Conservation (phyloP, 2,329 filamentous ascomycete genomes). For the Penicillium paneum region DNA sequence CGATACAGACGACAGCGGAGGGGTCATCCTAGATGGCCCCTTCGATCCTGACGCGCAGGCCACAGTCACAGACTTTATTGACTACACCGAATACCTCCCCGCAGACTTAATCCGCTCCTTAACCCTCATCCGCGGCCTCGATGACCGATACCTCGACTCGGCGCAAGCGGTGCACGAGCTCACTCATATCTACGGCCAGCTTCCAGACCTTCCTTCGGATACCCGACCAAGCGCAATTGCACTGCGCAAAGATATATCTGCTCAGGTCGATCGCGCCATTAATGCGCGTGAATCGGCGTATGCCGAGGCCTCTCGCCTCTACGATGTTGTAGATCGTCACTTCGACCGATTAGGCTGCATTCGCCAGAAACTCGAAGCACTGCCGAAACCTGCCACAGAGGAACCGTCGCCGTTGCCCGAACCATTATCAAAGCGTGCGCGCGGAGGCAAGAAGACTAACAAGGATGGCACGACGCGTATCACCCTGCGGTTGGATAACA, state of each 20-base stretch:
- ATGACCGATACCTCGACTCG: conserved; percentile 45
- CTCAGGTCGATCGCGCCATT: conserved; percentile 53
- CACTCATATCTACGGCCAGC: conserved; percentile 44
- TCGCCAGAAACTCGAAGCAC: conserved; percentile 58
- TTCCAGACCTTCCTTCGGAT: conserved; percentile 50
- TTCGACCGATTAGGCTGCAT: conserved; percentile 58
- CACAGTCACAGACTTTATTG: conserved; percentile 64
- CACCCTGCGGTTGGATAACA: conserved; percentile 42
- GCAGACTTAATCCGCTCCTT: conserved; percentile 63
- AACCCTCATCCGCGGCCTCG: conserved; percentile 55
- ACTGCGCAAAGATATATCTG: conserved; percentile 57
- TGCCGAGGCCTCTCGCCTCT: conserved; percentile 56
- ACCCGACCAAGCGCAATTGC: conserved; percentile 51
- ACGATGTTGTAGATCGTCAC: conserved; percentile 57
- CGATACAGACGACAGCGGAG: conserved; percentile 42
- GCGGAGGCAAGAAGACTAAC: conserved; percentile 40
- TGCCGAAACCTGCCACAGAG: conserved; percentile 59
- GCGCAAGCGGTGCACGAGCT: conserved; percentile 43
- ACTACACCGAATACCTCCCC: conserved; percentile 67
- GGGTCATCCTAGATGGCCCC: conserved; percentile 47
- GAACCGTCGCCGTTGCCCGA: conserved; percentile 55
- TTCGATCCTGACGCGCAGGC: conserved; percentile 63
- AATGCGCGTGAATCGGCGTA: conserved; percentile 55
- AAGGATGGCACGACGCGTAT: conserved; percentile 39
- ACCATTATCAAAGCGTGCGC: conserved; percentile 37